Percentiles rank a stretch among this genome's conserved stretches.
These are phyloP conservation scores for Calocybe gambosa DNA, from an alignment of 1,284 basidiomycete species.

Conservation along the genomic window DNA sequence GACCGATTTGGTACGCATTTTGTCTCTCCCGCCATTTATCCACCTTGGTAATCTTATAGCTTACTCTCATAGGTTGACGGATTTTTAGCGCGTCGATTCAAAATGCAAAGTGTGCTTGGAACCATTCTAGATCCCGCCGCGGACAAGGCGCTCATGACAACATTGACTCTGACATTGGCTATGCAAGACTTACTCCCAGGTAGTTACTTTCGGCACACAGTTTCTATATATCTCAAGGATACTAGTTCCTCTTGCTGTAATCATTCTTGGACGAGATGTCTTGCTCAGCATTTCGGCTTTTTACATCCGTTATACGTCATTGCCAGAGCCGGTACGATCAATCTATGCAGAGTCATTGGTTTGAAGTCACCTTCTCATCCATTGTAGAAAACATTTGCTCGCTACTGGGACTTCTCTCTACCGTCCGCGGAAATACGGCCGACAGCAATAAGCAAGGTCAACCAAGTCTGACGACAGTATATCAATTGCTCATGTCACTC, in stretches of 20 bases:
- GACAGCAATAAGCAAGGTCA: conserved; percentile 84
- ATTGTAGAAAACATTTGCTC: conserved; percentile 76
- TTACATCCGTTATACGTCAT: conserved; percentile 87
- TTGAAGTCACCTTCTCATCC: background rate
- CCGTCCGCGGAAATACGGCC: conserved; percentile 93
- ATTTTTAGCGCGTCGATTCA: conserved; percentile 80
- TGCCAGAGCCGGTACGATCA: conserved; percentile 70
- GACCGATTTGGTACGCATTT: conserved; percentile 77
- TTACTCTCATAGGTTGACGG: conserved; percentile 69
- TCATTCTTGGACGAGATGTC: conserved; percentile 90
- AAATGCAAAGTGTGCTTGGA: conserved; percentile 85
- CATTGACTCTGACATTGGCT: conserved; percentile 82
- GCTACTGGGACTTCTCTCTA: conserved; percentile 95
- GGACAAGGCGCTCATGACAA: conserved; percentile 95
- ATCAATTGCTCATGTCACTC: background rate
- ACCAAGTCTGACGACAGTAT: background rate
- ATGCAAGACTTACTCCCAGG: conserved; percentile 83
- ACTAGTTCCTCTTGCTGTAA: conserved; percentile 74
- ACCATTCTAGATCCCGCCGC: conserved; percentile 96
- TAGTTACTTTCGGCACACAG: conserved; percentile 29
- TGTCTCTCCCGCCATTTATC: conserved; percentile 13
- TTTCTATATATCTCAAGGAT: background rate
- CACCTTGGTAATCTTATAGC: conserved; percentile 4
- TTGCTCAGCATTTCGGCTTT: conserved; percentile 88
- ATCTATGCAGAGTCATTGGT: background rate